A percentile compares a stretch with the other conserved stretches of the same genome.
phyloP scores from a whole-genome alignment of 306 rosid genomes.

The Acacia confusa region DNA sequence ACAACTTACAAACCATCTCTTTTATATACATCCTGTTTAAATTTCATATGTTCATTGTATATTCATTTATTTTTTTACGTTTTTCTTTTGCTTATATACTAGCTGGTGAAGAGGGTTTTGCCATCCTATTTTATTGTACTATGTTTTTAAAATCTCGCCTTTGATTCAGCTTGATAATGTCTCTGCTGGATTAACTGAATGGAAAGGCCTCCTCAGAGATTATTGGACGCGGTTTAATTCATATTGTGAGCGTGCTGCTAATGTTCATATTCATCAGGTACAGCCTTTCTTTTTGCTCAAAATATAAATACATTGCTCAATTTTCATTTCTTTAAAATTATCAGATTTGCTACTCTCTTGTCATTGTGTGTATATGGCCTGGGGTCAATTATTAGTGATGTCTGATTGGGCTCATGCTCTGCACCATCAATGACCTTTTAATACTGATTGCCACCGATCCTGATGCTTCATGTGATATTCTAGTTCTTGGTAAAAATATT shows the following conservation, averaged over 20 bases:
- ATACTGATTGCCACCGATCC: background rate
- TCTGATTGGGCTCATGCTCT: no score
- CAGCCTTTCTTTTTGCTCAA: slow-evolving; percentile 17
- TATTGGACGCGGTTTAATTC: slow-evolving; percentile 93
- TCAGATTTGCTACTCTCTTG: slow-evolving; percentile 16
- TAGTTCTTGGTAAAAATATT: background rate
- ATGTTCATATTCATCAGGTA: slow-evolving; percentile 91
- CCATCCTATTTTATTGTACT: slow-evolving; percentile 15
- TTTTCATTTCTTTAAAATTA: slow-evolving; percentile 17
- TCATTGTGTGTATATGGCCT: slow-evolving; percentile 12
- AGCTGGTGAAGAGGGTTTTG: slow-evolving; percentile 9
- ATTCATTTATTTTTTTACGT: background rate
- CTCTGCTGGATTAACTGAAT: slow-evolving; percentile 91
- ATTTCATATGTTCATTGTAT: background rate
- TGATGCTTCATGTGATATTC: background rate
- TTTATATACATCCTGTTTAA: background rate
- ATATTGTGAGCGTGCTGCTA: slow-evolving; percentile 67
- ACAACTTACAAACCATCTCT: background rate
- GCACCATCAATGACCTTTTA: background rate
- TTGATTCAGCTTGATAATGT: slow-evolving; percentile 91
- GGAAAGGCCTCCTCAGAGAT: slow-evolving; percentile 96
- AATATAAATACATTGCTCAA: slow-evolving; percentile 14
- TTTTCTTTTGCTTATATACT: background rate
- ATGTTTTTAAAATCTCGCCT: slow-evolving; percentile 7
- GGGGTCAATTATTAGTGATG: background rate